These are phyloP conservation scores for Ephemerocybe angulata DNA, from an alignment of 768 basidiomycete species.

Conservation along the genomic window DNA sequence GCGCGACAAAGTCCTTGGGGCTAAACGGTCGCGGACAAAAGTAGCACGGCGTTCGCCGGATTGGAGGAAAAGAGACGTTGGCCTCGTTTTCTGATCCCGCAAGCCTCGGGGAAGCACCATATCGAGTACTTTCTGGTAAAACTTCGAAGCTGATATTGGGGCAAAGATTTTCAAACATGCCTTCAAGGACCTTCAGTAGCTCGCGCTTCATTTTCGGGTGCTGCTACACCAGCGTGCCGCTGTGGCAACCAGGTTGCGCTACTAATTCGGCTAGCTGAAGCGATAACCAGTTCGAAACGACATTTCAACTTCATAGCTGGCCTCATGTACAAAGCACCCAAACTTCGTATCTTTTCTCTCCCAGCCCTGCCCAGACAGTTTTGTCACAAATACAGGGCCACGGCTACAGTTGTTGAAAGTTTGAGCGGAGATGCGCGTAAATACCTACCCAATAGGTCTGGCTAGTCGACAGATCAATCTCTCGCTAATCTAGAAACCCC, in stretches of 20 bases:
- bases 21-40: no score
- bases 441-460: neutral
- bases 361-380: neutral
- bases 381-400: neutral
- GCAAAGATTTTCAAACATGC: neutral
- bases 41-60: no score
- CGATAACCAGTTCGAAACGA: neutral
- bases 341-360: neutral
- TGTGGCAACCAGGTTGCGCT: no score
- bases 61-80: no score
- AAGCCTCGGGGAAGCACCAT: no score
- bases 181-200: neutral
- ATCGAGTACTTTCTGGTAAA: no score
- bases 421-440: constrained; percentile 27
- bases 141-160: no score
- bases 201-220: neutral
- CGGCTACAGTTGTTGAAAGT: constrained; percentile 19
- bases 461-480: constrained; percentile 23
- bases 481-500: constrained; percentile 20
- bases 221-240: neutral
- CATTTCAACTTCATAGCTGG: neutral
- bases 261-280: no score
- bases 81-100: no score
- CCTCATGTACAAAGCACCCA: neutral
- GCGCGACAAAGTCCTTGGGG: neutral